Base-by-base conservation (phyloP, 805 yeast species). In the Hanseniaspora guilliermondii region DNA sequence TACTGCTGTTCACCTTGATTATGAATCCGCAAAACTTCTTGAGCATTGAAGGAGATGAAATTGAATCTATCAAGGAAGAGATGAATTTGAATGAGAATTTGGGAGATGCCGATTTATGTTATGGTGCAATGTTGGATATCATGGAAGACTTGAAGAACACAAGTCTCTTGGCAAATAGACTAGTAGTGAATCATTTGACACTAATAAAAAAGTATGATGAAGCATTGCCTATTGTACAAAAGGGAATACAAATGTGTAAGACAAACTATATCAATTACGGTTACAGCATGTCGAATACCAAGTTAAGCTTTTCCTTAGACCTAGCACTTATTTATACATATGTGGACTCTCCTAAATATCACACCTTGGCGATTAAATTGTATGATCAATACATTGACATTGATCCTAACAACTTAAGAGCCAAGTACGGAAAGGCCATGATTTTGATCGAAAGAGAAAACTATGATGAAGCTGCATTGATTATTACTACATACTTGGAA, bases 271-370 rank as follows among this genome's bases (percentile, higher is more conserved):
- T 75, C 48, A 65, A 68, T 8, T 68, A 77, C 3, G 81, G 82
- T 0, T 68, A 75, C 7, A 63, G 66, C 9, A 70, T 86, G 39
- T 64, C 65, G 0, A 69, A 79, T 58, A 73, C 88, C 1, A 78
- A 74, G 59, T 74, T 73, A 50, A 84, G 80, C 50, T 68, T 86
- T 22, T 71, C 83, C 8, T 74, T 87, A 37, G 73, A 78, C 24
- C 71, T 86, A 53, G 97, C 93, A 0, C 76, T 81, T 0, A 75
- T 84, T 1, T 86, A 88, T 63, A 85, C 95, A 0, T 83, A 86
- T 63, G 77, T 82, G 62, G 96, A 91, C 65, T 85, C 97, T 0
- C 98, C 97, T 11, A 87, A 87, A 66, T 85, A 91, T 67, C 87
- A 79, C 62, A 73, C 77, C 2, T 73, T 82, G 25, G 97, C 98